Base-by-base conservation (phyloP, 2,329 filamentous ascomycete species). In the Diaporthe nobilis region DNA sequence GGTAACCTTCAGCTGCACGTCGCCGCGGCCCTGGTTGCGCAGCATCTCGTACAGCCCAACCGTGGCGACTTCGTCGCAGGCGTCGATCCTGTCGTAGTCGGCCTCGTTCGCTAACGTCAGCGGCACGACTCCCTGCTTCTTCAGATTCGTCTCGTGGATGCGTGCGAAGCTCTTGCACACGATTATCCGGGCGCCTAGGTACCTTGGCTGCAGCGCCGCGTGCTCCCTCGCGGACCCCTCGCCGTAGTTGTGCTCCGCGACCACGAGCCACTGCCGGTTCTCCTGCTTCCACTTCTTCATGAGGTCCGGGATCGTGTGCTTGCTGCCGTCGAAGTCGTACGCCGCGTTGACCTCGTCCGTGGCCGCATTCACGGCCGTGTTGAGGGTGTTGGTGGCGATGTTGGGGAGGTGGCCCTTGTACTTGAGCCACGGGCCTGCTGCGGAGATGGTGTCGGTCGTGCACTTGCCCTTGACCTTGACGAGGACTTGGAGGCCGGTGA, bases 361-460 rank as follows among this genome's bases (percentile, higher is more conserved):
- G 77, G 94, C 95, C 58, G 94, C 95, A 85, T 98, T 98, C 83
- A 96, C 90, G 76, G 97, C 97, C 72, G 95, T 97, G 86, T 98
- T 98, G 79, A 99, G 92, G 3, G 97, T 99, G 90, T 99, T 99
- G 83, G 95, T 95, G 80, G 93, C 94, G 85, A 99, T 99, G 88
- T 99, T 99, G 84, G 97, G 95, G 78, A 99, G 91, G 85, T 99
- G 97, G 78, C 97, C 97, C 89, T 98, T 98, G 92, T 98, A 99
- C 87, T 98, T 98, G 80, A 99, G 91, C 96, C 96, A 98, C 22
- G 96, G 96, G 8, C 96, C 96, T 1, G 96, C 96, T 47, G 96
- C 96, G 51, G 96, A 98, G 85, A 99, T 99, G 80, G 97, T 98
- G 86, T 99, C 97, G 58, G 97, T 99, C 75, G 97, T 99, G 89